Percentiles rank a stretch among this genome's conserved stretches.
Conservation (phyloP, 2,329 filamentous ascomycete genomes). For the Rutstroemia sp. region DNA sequence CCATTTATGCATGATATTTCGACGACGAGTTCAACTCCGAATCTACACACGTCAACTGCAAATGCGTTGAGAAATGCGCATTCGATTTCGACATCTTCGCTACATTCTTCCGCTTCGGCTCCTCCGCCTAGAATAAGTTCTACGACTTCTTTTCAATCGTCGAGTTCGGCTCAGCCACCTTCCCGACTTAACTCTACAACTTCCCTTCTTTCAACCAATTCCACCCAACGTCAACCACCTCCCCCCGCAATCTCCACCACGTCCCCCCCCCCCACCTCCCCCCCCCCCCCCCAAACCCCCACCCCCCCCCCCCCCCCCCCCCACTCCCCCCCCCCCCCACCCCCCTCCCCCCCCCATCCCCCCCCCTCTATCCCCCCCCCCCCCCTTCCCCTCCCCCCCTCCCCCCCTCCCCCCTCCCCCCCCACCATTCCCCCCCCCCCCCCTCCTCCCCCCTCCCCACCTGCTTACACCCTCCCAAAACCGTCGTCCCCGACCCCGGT, state of each 20-base stretch:
- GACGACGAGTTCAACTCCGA: conserved; percentile 24
- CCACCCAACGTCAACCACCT: too few relatives aligned
- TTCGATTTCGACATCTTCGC: conserved; percentile 6
- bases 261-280: neutral
- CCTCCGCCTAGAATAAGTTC: conserved; percentile 26
- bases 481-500: conserved; percentile 33
- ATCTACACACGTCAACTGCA: conserved; percentile 12
- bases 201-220: too few relatives aligned
- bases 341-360: too few relatives aligned
- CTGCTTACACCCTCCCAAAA: conserved; percentile 40
- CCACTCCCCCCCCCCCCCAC: conserved; percentile 32
- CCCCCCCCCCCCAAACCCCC: conserved; percentile 47
- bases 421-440: conserved; percentile 29
- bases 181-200: too few relatives aligned
- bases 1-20: conserved; percentile 15
- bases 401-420: conserved; percentile 9
- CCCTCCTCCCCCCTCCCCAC: conserved; percentile 29
- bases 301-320: conserved; percentile 36
- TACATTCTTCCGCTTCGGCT: conserved; percentile 29
- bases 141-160: too few relatives aligned
- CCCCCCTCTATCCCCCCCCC: too few relatives aligned
- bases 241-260: too few relatives aligned
- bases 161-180: too few relatives aligned
- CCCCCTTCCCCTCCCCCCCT: too few relatives aligned
- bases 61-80: neutral